Percentiles rank a stretch among this genome's conserved stretches.
phyloP scores from a whole-genome alignment of 148 eudicot species.

The Fallopia convolvulus region DNA sequence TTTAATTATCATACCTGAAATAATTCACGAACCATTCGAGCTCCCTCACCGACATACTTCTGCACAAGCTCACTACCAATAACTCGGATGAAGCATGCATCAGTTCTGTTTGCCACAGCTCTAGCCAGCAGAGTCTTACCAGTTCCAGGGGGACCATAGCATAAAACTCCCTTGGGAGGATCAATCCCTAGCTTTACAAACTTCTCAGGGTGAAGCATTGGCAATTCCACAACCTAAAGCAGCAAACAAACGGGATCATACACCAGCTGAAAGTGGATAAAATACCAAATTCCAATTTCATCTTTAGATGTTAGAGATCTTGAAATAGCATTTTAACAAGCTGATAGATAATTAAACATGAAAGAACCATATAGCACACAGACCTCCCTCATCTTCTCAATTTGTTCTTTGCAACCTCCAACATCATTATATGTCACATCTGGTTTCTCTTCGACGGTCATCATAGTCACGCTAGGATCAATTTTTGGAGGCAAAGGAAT shows the following conservation, averaged over 20 bases:
- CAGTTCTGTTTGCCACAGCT: conserved; percentile 97
- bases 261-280: no score
- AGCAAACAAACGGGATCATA: not conserved
- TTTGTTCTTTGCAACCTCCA: conserved; percentile 98
- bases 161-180: conserved; percentile 97
- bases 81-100: conserved; percentile 97
- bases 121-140: conserved; percentile 93
- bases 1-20: conserved; percentile 56
- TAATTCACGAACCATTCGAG: conserved; percentile 96
- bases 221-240: conserved; percentile 88
- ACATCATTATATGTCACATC: conserved; percentile 97
- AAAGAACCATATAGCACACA: not conserved
- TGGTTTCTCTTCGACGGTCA: conserved; percentile 98
- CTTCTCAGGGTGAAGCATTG: conserved; percentile 99
- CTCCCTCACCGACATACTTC: conserved; percentile 99
- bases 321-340: not conserved
- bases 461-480: conserved; percentile 98
- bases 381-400: conserved; percentile 97
- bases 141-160: conserved; percentile 99
- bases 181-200: conserved; percentile 98
- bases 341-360: no score
- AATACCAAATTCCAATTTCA: no score
- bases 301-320: not conserved
- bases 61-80: conserved; percentile 99
- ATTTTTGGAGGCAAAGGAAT: conserved; percentile 96